phyloP scores from a whole-genome alignment of 306 rosid genomes.

The Pyrus communis region DNA sequence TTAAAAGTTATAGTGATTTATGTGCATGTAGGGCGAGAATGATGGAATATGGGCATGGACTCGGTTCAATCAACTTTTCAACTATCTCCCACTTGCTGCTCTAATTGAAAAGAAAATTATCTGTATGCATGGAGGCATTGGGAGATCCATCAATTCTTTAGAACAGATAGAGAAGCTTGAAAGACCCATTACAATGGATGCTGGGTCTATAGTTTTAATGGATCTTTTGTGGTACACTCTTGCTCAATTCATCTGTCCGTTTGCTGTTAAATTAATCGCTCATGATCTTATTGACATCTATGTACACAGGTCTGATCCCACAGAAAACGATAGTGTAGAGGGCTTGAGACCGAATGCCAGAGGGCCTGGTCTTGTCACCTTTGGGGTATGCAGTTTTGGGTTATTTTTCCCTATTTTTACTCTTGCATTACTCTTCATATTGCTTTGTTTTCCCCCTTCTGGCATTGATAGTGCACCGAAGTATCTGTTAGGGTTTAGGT shows the following conservation, averaged over 20 bases:
- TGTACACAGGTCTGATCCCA: constrained; percentile 92
- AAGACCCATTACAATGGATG: constrained; percentile 99
- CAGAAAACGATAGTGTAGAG: constrained; percentile 95
- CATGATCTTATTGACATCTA: constrained; percentile 11
- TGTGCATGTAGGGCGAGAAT: constrained; percentile 75
- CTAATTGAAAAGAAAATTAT: constrained; percentile 95
- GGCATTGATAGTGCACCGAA: not conserved
- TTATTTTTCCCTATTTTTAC: not conserved
- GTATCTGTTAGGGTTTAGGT: not conserved
- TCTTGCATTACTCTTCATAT: not conserved
- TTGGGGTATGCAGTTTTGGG: constrained; percentile 60
- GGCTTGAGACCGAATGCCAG: constrained; percentile 99
- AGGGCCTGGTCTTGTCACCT: constrained; percentile 99
- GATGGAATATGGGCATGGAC: constrained; percentile 99
- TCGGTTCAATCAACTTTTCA: constrained; percentile 96
- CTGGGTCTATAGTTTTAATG: constrained; percentile 94
- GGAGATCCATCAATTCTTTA: constrained; percentile 86
- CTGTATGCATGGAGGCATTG: constrained; percentile 99
- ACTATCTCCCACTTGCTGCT: constrained; percentile 95
- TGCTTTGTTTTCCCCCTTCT: not conserved
- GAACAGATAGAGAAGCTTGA: constrained; percentile 98
- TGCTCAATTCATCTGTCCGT: constrained; percentile 2
- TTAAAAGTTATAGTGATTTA: constrained; percentile 21
- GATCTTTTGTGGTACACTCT: constrained; percentile 79
- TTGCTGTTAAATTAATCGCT: not conserved